phyloP scores from a whole-genome alignment of 441 rosid species.

The Gossypium schwendimanii region DNA sequence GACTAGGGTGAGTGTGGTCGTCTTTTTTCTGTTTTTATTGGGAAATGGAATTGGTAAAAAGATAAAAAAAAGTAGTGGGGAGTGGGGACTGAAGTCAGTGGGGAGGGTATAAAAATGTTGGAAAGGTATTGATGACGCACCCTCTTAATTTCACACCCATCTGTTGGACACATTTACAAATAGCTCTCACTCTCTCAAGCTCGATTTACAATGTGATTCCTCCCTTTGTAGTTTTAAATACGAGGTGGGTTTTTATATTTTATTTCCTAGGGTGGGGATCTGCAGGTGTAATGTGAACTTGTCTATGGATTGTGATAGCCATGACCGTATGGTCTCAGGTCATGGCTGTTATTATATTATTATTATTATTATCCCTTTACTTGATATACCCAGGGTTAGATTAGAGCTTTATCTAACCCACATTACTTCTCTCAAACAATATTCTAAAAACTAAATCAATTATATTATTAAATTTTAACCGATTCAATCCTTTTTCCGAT shows the following conservation, averaged over 20 bases:
- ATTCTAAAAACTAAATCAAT: no score
- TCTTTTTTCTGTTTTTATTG: conserved; percentile 13
- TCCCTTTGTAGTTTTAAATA: conserved; percentile 12
- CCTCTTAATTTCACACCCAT: conserved; percentile 1
- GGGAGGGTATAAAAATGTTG: not conserved
- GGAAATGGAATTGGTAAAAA: conserved; percentile 26
- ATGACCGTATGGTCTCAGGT: no score
- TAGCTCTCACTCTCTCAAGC: conserved; percentile 13
- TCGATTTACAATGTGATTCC: conserved; percentile 29
- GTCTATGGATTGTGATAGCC: not conserved
- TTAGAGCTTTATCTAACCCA: no score
- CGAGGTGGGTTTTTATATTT: conserved; percentile 18
- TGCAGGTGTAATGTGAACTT: not conserved
- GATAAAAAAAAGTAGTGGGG: not conserved
- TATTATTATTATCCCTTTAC: no score
- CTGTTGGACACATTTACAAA: not conserved
- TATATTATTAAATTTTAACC: no score
- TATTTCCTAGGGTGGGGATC: conserved; percentile 24
- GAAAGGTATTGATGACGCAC: conserved; percentile 36
- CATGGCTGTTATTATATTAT: no score
- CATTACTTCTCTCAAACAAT: no score
- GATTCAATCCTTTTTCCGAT: no score
- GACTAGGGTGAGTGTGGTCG: no score
- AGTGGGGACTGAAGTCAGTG: no score
- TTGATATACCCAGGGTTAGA: no score